Evolutionary conservation across 352 stramenopile genomes (phyloP), one percentile per base, ranked within the genome.

Genomic region (Globisporangium apiculatum): DNA sequence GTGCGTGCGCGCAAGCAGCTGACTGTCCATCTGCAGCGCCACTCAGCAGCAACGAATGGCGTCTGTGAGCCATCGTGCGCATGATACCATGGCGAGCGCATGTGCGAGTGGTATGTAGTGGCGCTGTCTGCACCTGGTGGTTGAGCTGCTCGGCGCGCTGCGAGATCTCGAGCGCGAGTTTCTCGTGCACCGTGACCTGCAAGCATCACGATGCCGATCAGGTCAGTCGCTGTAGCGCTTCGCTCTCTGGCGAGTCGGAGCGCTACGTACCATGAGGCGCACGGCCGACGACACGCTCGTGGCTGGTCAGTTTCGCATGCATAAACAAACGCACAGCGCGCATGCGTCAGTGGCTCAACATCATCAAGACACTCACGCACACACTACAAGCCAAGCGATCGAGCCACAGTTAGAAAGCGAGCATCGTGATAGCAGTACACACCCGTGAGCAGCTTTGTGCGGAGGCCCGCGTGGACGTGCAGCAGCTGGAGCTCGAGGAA

Each of bases 181-280:
- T 91, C 40, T 79, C 73, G 55, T 79, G 75, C 40, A 89, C 53
- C 15, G 68, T 69, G 14, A 81, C 67, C 78, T 89, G 17, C n/a
- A 55, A 36, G 8, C 9, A 51, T 11, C 9, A 52, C 14, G 63
- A 14, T 7, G 48, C 50, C 24, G 24, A 31, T 31, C 24, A 31
- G 24, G 24, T 31, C 24, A 31, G 24, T 31, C 24, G 24, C 24
- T 31, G 24, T 31, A 31, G 24, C 24, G 24, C 24, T 3, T 24
- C 18, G 18, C 18, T 24, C 0, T 9, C 24, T 31, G 2, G 24
- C 1, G 24, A 0, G 2, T 31, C 45, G 17, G 3, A n/a, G 2
- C 8, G 6, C 42, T 45, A 55, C 51, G 11, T 48, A 89, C 79
- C 72, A 90, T 86, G 11, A 87, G 58, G 45, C 76, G 72, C 11